These are phyloP conservation scores for Verticillium tricorpus DNA, from an alignment of 2,329 filamentous ascomycete species.

Conservation along the genomic window DNA sequence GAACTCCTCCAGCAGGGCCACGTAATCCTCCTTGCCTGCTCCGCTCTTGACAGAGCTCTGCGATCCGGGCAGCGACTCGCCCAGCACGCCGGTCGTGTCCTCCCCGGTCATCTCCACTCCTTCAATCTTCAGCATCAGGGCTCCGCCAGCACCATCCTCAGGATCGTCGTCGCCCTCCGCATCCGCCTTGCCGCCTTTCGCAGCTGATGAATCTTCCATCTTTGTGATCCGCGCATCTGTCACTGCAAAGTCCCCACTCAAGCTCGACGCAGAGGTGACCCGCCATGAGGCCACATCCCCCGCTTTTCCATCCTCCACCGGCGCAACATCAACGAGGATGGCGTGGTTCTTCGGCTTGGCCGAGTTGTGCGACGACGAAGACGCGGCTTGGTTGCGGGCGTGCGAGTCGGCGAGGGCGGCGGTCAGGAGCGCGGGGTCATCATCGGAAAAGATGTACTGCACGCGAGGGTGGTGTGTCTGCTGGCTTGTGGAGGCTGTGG, in stretches of 20 bases:
- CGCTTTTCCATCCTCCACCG: slow-evolving; percentile 23
- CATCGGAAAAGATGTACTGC: slow-evolving; percentile 91
- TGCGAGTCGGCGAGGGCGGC: slow-evolving; percentile 47
- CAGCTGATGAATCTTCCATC: slow-evolving; percentile 26
- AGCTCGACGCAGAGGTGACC: slow-evolving; percentile 65
- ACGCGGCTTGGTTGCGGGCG: slow-evolving; percentile 14
- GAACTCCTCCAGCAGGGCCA: slow-evolving; percentile 50
- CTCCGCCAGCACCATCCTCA: slow-evolving; percentile 23
- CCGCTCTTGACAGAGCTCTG: slow-evolving; percentile 24
- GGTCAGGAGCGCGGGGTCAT: slow-evolving; percentile 75
- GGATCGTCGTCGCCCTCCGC: slow-evolving; percentile 23
- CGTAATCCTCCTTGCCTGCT: slow-evolving; percentile 41
- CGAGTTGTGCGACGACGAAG: slow-evolving; percentile 20
- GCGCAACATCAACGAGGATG: slow-evolving; percentile 51
- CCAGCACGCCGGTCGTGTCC: slow-evolving; percentile 17
- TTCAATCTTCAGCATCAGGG: slow-evolving; percentile 59
- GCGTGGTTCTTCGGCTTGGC: slow-evolving; percentile 9
- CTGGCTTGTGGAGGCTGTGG: slow-evolving; percentile 28
- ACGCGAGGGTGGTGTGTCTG: slow-evolving; percentile 74
- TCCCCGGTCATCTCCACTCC: slow-evolving; percentile 36
- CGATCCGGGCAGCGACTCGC: slow-evolving; percentile 12
- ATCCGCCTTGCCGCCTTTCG: slow-evolving; percentile 18
- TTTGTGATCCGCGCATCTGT: slow-evolving; percentile 40
- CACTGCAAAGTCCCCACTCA: slow-evolving; percentile 69
- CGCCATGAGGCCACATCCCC: slow-evolving; percentile 31